A percentile compares a stretch with the other conserved stretches of the same genome.
Evolutionary conservation across 2,329 filamentous ascomycete species (phyloP).

Genomic region (Aspergillus quadricinctus): DNA sequence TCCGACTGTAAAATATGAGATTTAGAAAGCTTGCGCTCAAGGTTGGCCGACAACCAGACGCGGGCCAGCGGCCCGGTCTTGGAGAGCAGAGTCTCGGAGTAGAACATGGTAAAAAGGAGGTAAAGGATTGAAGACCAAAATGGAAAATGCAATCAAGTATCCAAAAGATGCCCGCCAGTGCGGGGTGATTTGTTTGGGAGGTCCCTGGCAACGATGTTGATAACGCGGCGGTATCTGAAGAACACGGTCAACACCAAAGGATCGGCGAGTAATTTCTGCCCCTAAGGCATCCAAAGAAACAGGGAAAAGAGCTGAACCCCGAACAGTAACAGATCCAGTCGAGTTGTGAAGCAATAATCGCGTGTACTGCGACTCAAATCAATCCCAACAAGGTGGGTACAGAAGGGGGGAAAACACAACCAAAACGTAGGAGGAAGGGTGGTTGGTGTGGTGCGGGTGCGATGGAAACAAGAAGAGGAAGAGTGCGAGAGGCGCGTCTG

Average conservation of each 20-base stretch:
- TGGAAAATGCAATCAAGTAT: conserved; percentile 10
- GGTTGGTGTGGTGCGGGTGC: conserved; percentile 2
- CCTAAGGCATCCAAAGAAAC: conserved; percentile 3
- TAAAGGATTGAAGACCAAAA: conserved; percentile 1
- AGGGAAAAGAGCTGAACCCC: background rate
- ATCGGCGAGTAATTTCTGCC: conserved; percentile 12
- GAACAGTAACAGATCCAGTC: background rate
- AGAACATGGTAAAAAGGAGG: conserved; percentile 67
- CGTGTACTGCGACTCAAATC: background rate
- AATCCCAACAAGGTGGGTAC: conserved; percentile 7
- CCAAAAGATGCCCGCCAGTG: conserved; percentile 26
- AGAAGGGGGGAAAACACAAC: background rate
- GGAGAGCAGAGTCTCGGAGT: conserved; percentile 89
- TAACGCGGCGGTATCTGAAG: conserved; percentile 32
- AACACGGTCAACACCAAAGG: conserved; percentile 30
- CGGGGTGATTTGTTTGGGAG: conserved; percentile 25
- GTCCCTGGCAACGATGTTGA: conserved; percentile 20
- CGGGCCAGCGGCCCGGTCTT: conserved; percentile 96
- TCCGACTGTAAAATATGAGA: conserved; percentile 92
- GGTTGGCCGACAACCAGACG: conserved; percentile 96
- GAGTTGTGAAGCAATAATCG: background rate
- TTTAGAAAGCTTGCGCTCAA: conserved; percentile 98
- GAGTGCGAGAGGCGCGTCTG: conserved; percentile 3
- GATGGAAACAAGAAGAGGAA: conserved; percentile 3
- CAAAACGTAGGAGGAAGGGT: conserved; percentile 1